Evolutionary conservation across 148 eudicot species (phyloP).

Genomic region (Silene latifolia): DNA sequence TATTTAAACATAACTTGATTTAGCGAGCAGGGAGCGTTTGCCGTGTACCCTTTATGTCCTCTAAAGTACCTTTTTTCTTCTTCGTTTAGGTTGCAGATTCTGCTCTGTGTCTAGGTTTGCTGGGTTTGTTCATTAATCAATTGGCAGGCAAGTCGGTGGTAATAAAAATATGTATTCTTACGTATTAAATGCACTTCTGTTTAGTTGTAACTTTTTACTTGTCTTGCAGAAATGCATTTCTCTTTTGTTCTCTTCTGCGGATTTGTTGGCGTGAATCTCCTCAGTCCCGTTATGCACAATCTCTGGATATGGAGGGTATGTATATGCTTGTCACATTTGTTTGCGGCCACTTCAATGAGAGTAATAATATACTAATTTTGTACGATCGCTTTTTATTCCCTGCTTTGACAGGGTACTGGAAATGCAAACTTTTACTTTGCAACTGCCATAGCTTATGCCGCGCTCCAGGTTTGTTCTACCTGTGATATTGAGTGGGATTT

Average conservation of each 20-base stretch:
- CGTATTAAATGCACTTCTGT: conserved; percentile 10
- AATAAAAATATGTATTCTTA: not conserved
- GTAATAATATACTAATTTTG: not conserved
- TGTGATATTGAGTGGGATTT: not conserved
- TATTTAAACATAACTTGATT: not conserved
- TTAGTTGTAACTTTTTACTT: conserved; percentile 7
- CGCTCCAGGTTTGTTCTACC: conserved; percentile 67
- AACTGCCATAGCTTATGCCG: conserved; percentile 81
- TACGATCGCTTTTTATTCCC: conserved; percentile 12
- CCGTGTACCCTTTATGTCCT: not conserved
- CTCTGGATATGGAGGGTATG: conserved; percentile 99
- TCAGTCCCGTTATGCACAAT: conserved; percentile 97
- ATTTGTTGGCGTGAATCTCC: conserved; percentile 80
- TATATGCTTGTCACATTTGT: not conserved
- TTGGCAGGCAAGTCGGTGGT: conserved; percentile 58
- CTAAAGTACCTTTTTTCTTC: conserved; percentile 4
- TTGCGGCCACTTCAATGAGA: not conserved
- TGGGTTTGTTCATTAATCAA: conserved; percentile 75
- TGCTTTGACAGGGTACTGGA: conserved; percentile 79
- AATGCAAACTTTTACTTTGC: conserved; percentile 98
- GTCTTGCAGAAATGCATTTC: conserved; percentile 75
- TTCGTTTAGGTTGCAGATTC: conserved; percentile 75
- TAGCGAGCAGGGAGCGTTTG: not conserved
- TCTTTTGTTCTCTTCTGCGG: conserved; percentile 94
- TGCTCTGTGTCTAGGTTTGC: conserved; percentile 70